Percentiles rank a stretch among this genome's conserved stretches.
Evolutionary conservation across 305 asterid species (phyloP).

Genomic region (Fraxinus velutina): DNA sequence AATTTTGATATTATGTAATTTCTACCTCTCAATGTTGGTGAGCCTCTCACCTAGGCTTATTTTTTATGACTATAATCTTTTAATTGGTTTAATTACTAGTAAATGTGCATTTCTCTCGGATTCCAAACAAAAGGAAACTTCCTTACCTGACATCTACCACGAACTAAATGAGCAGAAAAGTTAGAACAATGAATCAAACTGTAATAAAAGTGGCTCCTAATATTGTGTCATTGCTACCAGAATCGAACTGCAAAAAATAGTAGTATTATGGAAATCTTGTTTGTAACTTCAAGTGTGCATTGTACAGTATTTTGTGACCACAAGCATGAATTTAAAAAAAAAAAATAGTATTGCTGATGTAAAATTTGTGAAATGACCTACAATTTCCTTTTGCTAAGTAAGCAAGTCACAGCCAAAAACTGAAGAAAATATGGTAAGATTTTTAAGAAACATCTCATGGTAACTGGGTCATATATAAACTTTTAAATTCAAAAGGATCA

Average conservation of each 20-base stretch:
- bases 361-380: background rate
- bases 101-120: background rate
- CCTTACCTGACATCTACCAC: background rate
- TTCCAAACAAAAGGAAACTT: background rate
- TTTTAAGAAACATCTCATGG: background rate
- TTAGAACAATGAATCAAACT: background rate
- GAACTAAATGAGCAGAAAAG: background rate
- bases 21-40: background rate
- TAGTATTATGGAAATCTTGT: background rate
- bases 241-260: background rate
- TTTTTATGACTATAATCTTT: background rate
- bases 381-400: background rate
- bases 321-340: background rate
- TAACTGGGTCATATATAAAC: background rate
- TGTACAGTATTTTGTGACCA: background rate
- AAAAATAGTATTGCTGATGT: background rate
- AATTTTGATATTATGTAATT: background rate
- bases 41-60: background rate
- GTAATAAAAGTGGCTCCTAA: background rate
- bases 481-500: background rate
- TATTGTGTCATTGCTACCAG: background rate
- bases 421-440: background rate
- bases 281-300: background rate
- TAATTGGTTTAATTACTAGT: background rate
- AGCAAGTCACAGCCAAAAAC: background rate